phyloP scores from a whole-genome alignment of 257 asterid species.

The Penstemon eatonii region DNA sequence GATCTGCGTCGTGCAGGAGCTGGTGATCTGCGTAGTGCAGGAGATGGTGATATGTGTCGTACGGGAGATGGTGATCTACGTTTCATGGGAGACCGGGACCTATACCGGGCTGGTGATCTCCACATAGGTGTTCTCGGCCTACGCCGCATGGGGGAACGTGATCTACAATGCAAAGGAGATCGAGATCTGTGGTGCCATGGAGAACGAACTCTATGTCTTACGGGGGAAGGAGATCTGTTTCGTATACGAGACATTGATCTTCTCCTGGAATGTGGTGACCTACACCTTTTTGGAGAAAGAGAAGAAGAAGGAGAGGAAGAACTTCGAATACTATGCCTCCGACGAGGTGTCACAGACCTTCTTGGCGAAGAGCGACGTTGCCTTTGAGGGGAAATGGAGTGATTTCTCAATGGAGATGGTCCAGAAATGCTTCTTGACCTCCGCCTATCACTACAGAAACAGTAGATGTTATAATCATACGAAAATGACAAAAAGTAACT shows the following conservation, averaged over 20 bases:
- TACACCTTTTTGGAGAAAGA: conserved; percentile 62
- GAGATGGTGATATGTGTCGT: conserved; percentile 44
- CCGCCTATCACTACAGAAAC: conserved; percentile 45
- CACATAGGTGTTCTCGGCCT: conserved; percentile 36
- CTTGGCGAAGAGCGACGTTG: conserved; percentile 46
- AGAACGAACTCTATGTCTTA: conserved; percentile 51
- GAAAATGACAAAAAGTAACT: conserved; percentile 10
- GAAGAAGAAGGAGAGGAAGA: conserved; percentile 66
- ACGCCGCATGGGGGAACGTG: conserved; percentile 44
- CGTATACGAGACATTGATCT: conserved; percentile 52
- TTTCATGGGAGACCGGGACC: conserved; percentile 34
- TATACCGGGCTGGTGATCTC: conserved; percentile 44
- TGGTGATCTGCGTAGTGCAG: conserved; percentile 40
- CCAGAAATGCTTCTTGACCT: conserved; percentile 66
- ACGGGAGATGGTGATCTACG: conserved; percentile 42
- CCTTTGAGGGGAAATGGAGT: conserved; percentile 64
- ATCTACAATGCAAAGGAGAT: conserved; percentile 46
- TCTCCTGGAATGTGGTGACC: conserved; percentile 41
- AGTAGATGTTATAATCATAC: conserved; percentile 6
- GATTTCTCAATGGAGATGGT: conserved; percentile 53
- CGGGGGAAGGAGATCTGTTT: conserved; percentile 64
- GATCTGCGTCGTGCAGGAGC: conserved; percentile 26
- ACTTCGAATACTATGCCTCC: conserved; percentile 48
- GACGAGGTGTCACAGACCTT: conserved; percentile 54
- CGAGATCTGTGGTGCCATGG: conserved; percentile 55